These are phyloP conservation scores for Erodium chrysanthum DNA, from an alignment of 441 rosid species.

Conservation along the genomic window DNA sequence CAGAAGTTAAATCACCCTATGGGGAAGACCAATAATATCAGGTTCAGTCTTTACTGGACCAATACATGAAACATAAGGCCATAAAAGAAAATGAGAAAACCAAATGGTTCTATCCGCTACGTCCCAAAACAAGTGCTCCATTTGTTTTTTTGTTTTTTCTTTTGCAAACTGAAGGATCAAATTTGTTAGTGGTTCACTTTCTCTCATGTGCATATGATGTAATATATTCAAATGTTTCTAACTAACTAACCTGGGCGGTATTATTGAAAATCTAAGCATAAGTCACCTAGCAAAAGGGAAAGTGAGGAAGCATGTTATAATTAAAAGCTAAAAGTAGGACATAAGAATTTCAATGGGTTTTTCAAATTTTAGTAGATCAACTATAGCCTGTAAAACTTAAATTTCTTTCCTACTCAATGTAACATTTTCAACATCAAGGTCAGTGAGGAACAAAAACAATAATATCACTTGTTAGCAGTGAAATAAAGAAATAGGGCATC, in stretches of 20 bases:
- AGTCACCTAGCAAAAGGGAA: too few relatives aligned
- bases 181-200: neutral
- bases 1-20: neutral
- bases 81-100: neutral
- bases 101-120: neutral
- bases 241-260: neutral
- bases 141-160: too few relatives aligned
- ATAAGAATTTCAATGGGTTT: neutral
- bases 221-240: neutral
- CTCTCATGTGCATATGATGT: neutral
- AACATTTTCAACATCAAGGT: neutral
- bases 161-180: neutral
- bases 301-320: neutral
- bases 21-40: neutral
- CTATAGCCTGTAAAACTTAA: neutral
- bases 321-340: neutral
- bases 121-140: neutral
- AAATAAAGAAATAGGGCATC: neutral
- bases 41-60: neutral
- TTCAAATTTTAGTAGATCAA: neutral
- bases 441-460: neutral
- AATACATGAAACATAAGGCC: neutral
- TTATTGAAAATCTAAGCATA: too few relatives aligned
- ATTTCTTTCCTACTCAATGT: neutral
- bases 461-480: neutral